Evolutionary conservation across 768 basidiomycete genomes (phyloP).

Genomic region (Trametes meyenii): DNA sequence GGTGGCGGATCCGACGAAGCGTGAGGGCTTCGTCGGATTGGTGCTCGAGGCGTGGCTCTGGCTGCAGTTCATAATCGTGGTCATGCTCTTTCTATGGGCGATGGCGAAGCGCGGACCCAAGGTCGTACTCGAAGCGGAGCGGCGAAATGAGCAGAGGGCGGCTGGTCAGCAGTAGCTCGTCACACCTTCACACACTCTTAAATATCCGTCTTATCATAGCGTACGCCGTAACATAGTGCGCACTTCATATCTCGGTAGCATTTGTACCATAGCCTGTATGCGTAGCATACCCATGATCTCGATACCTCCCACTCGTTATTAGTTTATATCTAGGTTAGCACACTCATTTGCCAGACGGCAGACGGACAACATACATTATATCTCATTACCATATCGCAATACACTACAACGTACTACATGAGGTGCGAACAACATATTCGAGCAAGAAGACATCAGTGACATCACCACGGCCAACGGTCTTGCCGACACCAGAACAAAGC

Average conservation of each 20-base stretch:
- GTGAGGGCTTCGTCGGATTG: constrained; percentile 41
- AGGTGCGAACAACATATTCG: background rate
- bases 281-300: background rate
- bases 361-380: background rate
- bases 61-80: constrained; percentile 77
- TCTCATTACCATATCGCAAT: background rate
- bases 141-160: constrained; percentile 19
- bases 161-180: background rate
- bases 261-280: background rate
- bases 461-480: background rate
- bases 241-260: background rate
- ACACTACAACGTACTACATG: background rate
- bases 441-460: background rate
- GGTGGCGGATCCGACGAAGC: constrained; percentile 10
- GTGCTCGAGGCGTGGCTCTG: constrained; percentile 82
- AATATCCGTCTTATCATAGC: too few species aligned
- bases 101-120: constrained; percentile 81
- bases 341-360: background rate
- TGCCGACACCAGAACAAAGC: too few species aligned
- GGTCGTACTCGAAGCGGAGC: constrained; percentile 56
- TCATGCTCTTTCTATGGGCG: constrained; percentile 77
- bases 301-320: background rate
- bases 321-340: background rate
- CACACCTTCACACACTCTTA: background rate
- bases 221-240: background rate